Percentiles rank a stretch among this genome's conserved stretches.
Conservation (phyloP, 441 rosid genomes). For the Populus hybrid region DNA sequence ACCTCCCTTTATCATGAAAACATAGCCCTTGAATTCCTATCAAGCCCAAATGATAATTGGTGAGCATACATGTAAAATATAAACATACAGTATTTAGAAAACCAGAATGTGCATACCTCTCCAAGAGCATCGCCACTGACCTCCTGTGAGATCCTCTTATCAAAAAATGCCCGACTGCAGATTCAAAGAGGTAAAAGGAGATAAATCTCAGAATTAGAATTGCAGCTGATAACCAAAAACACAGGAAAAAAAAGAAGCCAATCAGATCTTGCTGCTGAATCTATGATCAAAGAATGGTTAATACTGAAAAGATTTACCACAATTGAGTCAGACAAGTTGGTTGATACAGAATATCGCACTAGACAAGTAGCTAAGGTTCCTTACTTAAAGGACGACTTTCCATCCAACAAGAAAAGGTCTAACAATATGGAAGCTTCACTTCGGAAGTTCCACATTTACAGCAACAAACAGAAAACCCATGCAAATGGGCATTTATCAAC, state of each 20-base stretch:
- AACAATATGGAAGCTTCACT: background rate
- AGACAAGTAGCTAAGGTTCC: background rate
- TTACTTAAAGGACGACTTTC: background rate
- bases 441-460: background rate
- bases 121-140: conserved; percentile 44
- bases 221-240: background rate
- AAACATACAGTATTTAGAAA: background rate
- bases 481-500: background rate
- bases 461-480: background rate
- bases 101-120: conserved; percentile 27
- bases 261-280: background rate
- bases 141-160: too few relatives aligned
- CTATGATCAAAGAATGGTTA: background rate
- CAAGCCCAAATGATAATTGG: background rate
- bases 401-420: background rate
- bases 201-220: background rate
- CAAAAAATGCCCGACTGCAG: conserved; percentile 38
- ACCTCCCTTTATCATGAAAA: too few relatives aligned
- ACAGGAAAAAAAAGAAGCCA: too few relatives aligned
- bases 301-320: background rate
- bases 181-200: background rate
- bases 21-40: too few relatives aligned
- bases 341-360: background rate
- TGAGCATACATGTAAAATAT: background rate
- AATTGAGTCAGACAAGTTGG: background rate